A percentile compares a stretch with the other conserved stretches of the same genome.
phyloP scores from a whole-genome alignment of 164 flowering plant genomes.

The Vitis labrusca region DNA sequence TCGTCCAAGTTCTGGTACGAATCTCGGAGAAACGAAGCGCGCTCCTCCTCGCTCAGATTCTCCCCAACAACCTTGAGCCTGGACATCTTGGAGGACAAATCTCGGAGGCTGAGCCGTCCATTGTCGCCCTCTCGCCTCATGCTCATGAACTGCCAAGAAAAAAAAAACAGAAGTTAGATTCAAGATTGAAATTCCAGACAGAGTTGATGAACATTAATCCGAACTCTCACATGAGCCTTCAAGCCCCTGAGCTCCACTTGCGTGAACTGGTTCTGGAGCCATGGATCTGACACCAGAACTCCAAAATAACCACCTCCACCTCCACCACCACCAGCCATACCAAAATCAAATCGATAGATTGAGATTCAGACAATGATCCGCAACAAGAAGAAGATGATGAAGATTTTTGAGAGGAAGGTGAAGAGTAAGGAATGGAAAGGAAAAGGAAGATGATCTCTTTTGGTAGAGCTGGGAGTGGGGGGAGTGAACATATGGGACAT shows the following conservation, averaged over 20 bases:
- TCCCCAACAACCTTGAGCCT: constrained; percentile 78
- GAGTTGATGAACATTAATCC: not conserved
- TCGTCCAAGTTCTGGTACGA: constrained; percentile 47
- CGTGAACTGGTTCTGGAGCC: constrained; percentile 92
- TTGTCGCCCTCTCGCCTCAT: constrained; percentile 72
- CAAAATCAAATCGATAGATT: too few species aligned
- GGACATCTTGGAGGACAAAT: constrained; percentile 73
- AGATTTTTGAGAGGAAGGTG: too few species aligned
- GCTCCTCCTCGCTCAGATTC: constrained; percentile 68
- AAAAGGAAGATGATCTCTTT: not conserved
- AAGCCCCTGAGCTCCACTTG: constrained; percentile 87
- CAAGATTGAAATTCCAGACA: not conserved
- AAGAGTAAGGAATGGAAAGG: too few species aligned
- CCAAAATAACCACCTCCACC: constrained; percentile 51
- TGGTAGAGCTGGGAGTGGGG: not conserved
- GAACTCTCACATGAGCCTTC: constrained; percentile 56
- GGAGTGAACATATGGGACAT: constrained; percentile 14
- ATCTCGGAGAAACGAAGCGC: constrained; percentile 48
- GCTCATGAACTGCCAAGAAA: constrained; percentile 48
- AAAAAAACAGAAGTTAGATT: not conserved
- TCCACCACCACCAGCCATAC: too few species aligned
- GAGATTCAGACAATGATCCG: too few species aligned
- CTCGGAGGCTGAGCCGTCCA: constrained; percentile 37
- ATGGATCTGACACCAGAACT: constrained; percentile 84
- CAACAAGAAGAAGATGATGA: too few species aligned